These are phyloP conservation scores for Cornus controversa DNA, from an alignment of 148 eudicot species.

Conservation along the genomic window DNA sequence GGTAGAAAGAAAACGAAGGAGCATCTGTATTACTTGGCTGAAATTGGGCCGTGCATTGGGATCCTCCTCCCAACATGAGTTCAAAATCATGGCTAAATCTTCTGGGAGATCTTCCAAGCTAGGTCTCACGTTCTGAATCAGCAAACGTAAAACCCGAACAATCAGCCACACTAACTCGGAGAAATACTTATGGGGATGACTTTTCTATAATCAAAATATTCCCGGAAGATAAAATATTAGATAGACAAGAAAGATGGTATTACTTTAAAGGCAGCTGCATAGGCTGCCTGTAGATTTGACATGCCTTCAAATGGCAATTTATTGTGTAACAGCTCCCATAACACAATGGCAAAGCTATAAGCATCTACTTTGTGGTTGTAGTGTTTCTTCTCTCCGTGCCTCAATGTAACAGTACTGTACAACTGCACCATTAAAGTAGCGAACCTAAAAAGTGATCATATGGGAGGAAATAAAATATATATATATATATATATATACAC, in stretches of 20 bases:
- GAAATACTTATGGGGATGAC: background rate
- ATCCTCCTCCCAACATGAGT: conserved; percentile 90
- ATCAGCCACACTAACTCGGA: background rate
- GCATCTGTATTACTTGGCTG: conserved; percentile 79
- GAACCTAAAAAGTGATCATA: background rate
- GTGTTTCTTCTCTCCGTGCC: conserved; percentile 96
- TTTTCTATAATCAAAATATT: background rate
- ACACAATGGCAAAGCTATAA: conserved; percentile 90
- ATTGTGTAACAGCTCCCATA: conserved; percentile 94
- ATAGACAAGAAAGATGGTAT: conserved; percentile 7
- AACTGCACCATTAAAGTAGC: conserved; percentile 48
- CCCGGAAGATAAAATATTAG: background rate
- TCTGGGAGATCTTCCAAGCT: conserved; percentile 80
- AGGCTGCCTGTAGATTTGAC: conserved; percentile 95
- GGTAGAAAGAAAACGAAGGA: conserved; percentile 58
- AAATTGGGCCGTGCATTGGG: conserved; percentile 81
- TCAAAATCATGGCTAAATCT: conserved; percentile 65
- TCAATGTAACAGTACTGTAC: conserved; percentile 82
- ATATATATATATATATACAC: background rate
- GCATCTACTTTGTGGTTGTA: conserved; percentile 97
- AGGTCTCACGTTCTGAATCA: conserved; percentile 72
- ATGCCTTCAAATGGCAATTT: conserved; percentile 93
- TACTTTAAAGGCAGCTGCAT: conserved; percentile 97
- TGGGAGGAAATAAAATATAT: background rate
- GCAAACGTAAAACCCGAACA: background rate